These are phyloP conservation scores for Cerrena zonata DNA, from an alignment of 1,284 basidiomycete species.

Conservation along the genomic window DNA sequence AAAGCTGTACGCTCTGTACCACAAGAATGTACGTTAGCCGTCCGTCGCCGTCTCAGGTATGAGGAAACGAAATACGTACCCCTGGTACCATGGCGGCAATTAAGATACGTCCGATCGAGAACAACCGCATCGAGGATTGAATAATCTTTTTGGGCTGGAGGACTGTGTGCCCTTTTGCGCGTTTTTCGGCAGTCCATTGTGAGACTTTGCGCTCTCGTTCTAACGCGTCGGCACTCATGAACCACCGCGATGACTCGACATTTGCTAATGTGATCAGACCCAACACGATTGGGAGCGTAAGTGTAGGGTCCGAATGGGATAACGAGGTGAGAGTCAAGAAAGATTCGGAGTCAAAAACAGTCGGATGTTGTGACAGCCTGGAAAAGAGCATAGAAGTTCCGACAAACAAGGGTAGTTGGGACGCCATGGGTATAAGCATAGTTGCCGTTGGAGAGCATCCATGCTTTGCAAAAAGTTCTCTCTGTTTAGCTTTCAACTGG, in stretches of 20 bases:
- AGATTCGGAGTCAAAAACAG: conserved; percentile 65
- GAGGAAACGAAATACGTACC: conserved; percentile 47
- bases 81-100: conserved; percentile 75
- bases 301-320: conserved; percentile 65
- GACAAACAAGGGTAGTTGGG: conserved; percentile 72
- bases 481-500: conserved; percentile 37
- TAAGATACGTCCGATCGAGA: conserved; percentile 69
- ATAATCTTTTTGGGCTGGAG: conserved; percentile 52
- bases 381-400: conserved; percentile 56
- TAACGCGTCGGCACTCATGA: conserved; percentile 51
- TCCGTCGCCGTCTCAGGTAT: no score
- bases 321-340: conserved; percentile 70
- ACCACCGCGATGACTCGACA: conserved; percentile 70
- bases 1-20: conserved; percentile 66
- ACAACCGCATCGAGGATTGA: conserved; percentile 53
- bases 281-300: conserved; percentile 62
- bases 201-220: conserved; percentile 44
- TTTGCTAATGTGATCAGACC: conserved; percentile 73
- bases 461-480: conserved; percentile 53
- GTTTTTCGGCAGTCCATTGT: conserved; percentile 37
- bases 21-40: neutral
- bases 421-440: conserved; percentile 55
- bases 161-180: conserved; percentile 33
- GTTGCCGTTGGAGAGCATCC: conserved; percentile 55
- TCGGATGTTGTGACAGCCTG: conserved; percentile 51